These are phyloP conservation scores for Umbelopsis vinacea DNA, from an alignment of 192 early-diverging fungal species.

Conservation along the genomic window DNA sequence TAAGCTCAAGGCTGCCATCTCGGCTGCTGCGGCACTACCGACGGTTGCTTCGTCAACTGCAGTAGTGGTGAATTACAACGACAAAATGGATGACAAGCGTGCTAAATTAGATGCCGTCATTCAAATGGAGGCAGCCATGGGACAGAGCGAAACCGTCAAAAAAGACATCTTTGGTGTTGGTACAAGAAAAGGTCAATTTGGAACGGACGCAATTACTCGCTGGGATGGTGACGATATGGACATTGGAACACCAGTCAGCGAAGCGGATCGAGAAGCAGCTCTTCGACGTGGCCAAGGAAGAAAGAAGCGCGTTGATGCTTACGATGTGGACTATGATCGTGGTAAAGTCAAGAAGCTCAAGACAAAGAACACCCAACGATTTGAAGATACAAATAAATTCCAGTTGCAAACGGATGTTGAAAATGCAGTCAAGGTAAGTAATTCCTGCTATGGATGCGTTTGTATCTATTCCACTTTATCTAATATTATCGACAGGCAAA, in stretches of 20 bases:
- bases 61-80: slow-evolving; percentile 51
- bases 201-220: slow-evolving; percentile 27
- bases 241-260: slow-evolving; percentile 21
- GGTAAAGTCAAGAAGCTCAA: slow-evolving; percentile 78
- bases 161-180: slow-evolving; percentile 50
- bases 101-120: slow-evolving; percentile 47
- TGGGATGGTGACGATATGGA: slow-evolving; percentile 40
- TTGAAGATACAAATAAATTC: slow-evolving; percentile 48
- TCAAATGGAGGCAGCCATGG: slow-evolving; percentile 56
- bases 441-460: neutral
- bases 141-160: slow-evolving; percentile 51
- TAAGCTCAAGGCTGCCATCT: slow-evolving; percentile 33
- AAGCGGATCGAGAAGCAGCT: slow-evolving; percentile 39
- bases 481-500: neutral
- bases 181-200: slow-evolving; percentile 48
- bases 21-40: slow-evolving; percentile 43
- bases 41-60: slow-evolving; percentile 51
- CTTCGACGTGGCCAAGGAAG: slow-evolving; percentile 56
- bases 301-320: slow-evolving; percentile 52
- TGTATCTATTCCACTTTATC: neutral
- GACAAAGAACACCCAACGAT: slow-evolving; percentile 52
- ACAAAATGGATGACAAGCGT: slow-evolving; percentile 46
- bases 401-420: slow-evolving; percentile 47
- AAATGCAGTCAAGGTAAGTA: slow-evolving; percentile 42
- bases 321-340: slow-evolving; percentile 75